Conservation (phyloP, 139 green algal species). For the Coccomyxa sp. region DNA sequence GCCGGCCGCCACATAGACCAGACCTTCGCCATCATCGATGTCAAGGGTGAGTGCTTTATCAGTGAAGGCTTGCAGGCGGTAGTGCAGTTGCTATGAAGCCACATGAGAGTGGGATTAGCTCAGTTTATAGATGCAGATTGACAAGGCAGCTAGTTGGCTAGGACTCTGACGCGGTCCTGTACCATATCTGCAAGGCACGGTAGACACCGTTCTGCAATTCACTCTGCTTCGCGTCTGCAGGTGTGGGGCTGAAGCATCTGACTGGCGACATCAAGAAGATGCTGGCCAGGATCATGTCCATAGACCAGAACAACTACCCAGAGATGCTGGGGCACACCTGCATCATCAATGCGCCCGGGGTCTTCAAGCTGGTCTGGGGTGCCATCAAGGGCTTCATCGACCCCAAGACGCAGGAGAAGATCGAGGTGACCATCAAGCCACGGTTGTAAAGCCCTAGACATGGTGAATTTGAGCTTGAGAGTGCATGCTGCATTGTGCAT, state of each 20-base stretch:
- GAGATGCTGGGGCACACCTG: slow-evolving; percentile 77
- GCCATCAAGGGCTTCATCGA: slow-evolving; percentile 76
- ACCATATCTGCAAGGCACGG: no score
- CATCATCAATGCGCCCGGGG: slow-evolving; percentile 81
- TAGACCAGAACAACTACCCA: slow-evolving; percentile 78
- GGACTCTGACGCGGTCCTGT: no score
- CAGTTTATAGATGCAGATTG: no score
- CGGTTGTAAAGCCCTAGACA: background rate
- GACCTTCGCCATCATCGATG: slow-evolving; percentile 89
- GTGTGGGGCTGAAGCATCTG: slow-evolving; percentile 65
- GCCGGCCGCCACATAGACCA: slow-evolving; percentile 67
- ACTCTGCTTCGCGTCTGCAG: slow-evolving; percentile 30
- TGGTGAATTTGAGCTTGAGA: background rate
- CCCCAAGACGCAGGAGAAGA: slow-evolving; percentile 70
- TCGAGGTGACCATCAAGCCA: slow-evolving; percentile 54
- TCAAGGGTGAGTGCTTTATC: slow-evolving; percentile 64
- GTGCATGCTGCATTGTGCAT: no score
- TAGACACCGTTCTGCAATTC: no score
- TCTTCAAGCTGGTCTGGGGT: slow-evolving; percentile 70
- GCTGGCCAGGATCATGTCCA: slow-evolving; percentile 14
- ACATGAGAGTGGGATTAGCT: no score
- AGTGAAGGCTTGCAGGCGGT: no score
- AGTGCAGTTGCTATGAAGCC: no score
- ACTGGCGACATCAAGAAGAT: slow-evolving; percentile 54
- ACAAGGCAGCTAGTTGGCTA: no score